A percentile compares a stretch with the other conserved stretches of the same genome.
Conservation (phyloP, 2,329 filamentous ascomycete species). For the Dactylellina drechsleri region DNA sequence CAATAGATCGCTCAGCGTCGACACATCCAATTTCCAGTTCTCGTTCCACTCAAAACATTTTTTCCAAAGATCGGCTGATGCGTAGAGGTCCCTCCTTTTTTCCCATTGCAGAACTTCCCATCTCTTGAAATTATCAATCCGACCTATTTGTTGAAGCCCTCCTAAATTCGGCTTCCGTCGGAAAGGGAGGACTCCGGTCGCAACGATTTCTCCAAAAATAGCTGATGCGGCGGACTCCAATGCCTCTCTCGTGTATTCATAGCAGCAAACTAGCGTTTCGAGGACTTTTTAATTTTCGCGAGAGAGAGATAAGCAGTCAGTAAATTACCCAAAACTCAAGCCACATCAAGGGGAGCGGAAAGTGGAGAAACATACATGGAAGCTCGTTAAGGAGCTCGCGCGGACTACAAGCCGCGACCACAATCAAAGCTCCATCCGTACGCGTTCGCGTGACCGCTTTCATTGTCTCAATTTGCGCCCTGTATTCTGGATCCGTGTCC, state of each 20-base stretch:
- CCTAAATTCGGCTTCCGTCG: conserved; percentile 47
- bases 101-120: conserved; percentile 59
- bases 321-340: conserved; percentile 54
- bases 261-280: conserved; percentile 60
- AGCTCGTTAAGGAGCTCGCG: conserved; percentile 67
- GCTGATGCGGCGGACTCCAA: conserved; percentile 67
- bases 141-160: conserved; percentile 8
- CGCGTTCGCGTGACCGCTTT: conserved; percentile 59
- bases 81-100: conserved; percentile 59
- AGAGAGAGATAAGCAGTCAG: conserved; percentile 59
- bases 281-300: conserved; percentile 34
- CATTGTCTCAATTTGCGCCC: conserved; percentile 58
- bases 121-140: conserved; percentile 26
- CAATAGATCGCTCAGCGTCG: conserved; percentile 58
- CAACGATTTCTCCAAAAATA: conserved; percentile 64
- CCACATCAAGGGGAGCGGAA: conserved; percentile 61
- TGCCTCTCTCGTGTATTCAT: conserved; percentile 65
- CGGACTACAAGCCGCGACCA: conserved; percentile 62
- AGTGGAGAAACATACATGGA: conserved; percentile 57
- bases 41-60: conserved; percentile 59
- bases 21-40: conserved; percentile 58
- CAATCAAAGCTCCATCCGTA: conserved; percentile 58
- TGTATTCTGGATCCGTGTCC: conserved; percentile 61
- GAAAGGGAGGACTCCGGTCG: conserved; percentile 57
- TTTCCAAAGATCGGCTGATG: conserved; percentile 59